These are phyloP conservation scores for Cordyceps tenuipes DNA, from an alignment of 2,329 filamentous ascomycete genomes.

Conservation along the genomic window DNA sequence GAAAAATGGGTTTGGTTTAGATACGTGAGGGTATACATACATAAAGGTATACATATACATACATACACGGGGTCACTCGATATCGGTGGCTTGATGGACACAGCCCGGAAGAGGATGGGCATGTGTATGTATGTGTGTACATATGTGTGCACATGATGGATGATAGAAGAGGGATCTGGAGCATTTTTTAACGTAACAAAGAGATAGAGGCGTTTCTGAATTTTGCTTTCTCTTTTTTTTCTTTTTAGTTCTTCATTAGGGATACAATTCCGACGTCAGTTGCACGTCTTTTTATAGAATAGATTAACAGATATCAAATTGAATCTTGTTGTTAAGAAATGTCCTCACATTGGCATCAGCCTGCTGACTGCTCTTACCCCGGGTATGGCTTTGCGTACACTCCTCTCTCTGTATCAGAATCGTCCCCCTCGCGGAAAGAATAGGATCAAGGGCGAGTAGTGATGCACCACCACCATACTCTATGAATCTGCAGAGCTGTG, in stretches of 20 bases:
- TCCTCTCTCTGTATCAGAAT: too few relatives aligned
- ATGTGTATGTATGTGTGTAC: background rate
- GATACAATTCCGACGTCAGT: background rate
- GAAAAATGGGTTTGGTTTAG: background rate
- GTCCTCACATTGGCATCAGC: background rate
- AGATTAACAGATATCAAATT: background rate
- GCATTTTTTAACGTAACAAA: background rate
- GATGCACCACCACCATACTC: too few relatives aligned
- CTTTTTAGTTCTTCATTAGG: background rate
- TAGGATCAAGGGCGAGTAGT: too few relatives aligned
- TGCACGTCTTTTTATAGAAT: background rate
- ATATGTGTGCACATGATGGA: background rate
- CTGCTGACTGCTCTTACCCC: too few relatives aligned
- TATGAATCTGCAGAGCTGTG: too few relatives aligned
- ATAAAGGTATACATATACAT: background rate
- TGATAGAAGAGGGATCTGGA: background rate
- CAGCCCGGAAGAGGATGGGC: background rate
- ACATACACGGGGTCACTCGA: background rate
- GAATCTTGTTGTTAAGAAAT: background rate
- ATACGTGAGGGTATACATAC: background rate
- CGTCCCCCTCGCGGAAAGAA: too few relatives aligned
- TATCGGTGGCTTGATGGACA: background rate
- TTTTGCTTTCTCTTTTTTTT: background rate
- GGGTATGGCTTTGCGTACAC: too few relatives aligned
- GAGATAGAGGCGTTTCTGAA: conserved; percentile 6